Evolutionary conservation across 169 alveolate genomes (phyloP).

Genomic region (Plasmodium vinckei): DNA sequence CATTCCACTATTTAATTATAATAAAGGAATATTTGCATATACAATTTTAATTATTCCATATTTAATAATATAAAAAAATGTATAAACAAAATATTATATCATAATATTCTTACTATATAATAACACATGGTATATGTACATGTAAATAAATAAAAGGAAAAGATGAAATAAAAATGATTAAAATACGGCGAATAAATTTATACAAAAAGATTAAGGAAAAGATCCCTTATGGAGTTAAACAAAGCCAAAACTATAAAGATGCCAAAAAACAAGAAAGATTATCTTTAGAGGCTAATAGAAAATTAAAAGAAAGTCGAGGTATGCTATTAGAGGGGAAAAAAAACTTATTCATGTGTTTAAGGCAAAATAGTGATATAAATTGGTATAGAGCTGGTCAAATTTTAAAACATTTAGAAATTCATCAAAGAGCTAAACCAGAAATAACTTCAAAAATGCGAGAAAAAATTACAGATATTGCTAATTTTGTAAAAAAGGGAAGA

Average conservation of each 20-base stretch:
- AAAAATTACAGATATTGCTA: slow-evolving; percentile 79
- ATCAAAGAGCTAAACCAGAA: slow-evolving; percentile 81
- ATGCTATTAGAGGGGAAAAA: slow-evolving; percentile 83
- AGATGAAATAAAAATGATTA: too few species aligned
- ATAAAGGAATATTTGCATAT: too few species aligned
- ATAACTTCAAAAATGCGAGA: slow-evolving; percentile 76
- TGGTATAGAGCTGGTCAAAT: slow-evolving; percentile 85
- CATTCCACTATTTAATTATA: too few species aligned
- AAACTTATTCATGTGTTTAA: slow-evolving; percentile 81
- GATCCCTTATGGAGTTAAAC: slow-evolving; percentile 73
- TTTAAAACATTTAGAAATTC: slow-evolving; percentile 84
- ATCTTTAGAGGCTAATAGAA: slow-evolving; percentile 82
- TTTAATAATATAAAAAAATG: too few species aligned
- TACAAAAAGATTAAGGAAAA: slow-evolving; percentile 54
- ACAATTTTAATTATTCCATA: too few species aligned
- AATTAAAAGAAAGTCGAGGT: slow-evolving; percentile 81
- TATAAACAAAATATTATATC: too few species aligned
- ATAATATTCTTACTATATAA: too few species aligned
- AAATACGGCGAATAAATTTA: slow-evolving; percentile 8
- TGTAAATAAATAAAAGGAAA: too few species aligned
- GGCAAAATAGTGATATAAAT: slow-evolving; percentile 83
- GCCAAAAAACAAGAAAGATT: slow-evolving; percentile 83
- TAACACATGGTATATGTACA: too few species aligned
- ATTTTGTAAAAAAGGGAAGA: slow-evolving; percentile 77
- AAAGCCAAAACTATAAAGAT: slow-evolving; percentile 82